These are phyloP conservation scores for Fraxinus xanthoxyloides DNA, from an alignment of 305 asterid genomes.

Conservation along the genomic window DNA sequence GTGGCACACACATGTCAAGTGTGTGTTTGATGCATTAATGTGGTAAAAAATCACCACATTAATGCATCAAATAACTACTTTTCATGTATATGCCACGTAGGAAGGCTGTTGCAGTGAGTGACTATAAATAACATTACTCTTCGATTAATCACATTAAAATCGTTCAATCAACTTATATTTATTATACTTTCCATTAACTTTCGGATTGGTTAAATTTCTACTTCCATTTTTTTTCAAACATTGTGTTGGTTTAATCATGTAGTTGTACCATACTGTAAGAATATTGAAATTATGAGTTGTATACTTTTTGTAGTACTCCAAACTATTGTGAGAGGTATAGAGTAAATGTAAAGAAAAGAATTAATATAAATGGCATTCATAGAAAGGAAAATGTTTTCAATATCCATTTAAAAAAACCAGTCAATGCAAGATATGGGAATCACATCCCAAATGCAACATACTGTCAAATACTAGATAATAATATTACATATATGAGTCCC, in stretches of 20 bases:
- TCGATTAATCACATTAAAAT: not conserved
- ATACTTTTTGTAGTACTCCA: not conserved
- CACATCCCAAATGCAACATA: not conserved
- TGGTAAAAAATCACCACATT: too few species aligned
- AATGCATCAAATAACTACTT: too few species aligned
- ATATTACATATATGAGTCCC: not conserved
- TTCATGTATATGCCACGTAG: too few species aligned
- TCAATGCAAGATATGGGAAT: not conserved
- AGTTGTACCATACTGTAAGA: not conserved
- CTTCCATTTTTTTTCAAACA: not conserved
- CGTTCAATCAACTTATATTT: too few species aligned
- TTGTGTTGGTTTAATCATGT: not conserved
- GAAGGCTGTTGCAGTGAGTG: too few species aligned
- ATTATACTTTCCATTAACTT: too few species aligned
- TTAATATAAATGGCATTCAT: not conserved
- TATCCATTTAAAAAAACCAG: not conserved
- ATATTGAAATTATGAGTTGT: not conserved
- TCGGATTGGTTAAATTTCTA: not conserved
- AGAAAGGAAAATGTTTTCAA: not conserved
- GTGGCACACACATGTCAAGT: too few species aligned
- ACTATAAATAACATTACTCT: too few species aligned
- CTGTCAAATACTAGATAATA: not conserved
- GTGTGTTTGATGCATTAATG: too few species aligned
- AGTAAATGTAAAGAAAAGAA: too few species aligned
- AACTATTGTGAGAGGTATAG: not conserved